A percentile compares a stretch with the other conserved stretches of the same genome.
Evolutionary conservation across 2,329 filamentous ascomycete genomes (phyloP).

Genomic region (Claviceps digitariae): DNA sequence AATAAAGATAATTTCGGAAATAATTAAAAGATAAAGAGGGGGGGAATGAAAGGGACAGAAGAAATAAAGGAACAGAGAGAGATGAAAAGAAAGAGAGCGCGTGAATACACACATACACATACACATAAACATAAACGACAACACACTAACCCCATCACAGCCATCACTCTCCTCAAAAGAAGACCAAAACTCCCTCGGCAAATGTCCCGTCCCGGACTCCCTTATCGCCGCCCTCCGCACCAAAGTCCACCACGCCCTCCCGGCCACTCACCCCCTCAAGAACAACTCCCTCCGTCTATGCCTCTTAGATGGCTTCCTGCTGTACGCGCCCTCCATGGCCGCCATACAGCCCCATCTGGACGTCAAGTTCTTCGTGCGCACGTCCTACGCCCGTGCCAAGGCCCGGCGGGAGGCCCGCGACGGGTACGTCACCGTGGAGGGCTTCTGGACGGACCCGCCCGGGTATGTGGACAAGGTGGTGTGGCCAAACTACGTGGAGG

Average conservation of each 20-base stretch:
- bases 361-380: conserved; percentile 64
- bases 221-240: conserved; percentile 32
- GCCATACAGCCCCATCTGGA: conserved; percentile 52
- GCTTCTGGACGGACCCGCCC: conserved; percentile 90
- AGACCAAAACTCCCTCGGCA: conserved; percentile 47
- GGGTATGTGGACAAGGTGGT: conserved; percentile 91
- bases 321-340: conserved; percentile 49
- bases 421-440: conserved; percentile 71
- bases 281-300: conserved; percentile 36
- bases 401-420: conserved; percentile 51
- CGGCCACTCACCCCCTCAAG: conserved; percentile 26
- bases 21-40: no score
- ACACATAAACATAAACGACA: no score
- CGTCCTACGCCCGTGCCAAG: conserved; percentile 50
- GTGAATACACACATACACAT: no score
- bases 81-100: no score
- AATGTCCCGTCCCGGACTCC: conserved; percentile 35
- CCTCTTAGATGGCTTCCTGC: conserved; percentile 77
- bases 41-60: no score
- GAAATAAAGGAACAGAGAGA: no score
- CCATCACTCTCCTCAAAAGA: conserved; percentile 28
- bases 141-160: conserved; percentile 7
- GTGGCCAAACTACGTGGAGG: conserved; percentile 83
- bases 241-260: conserved; percentile 33
- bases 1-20: no score